Conservation (phyloP, 768 basidiomycete genomes). For the Sporobolomyces phaffii region DNA sequence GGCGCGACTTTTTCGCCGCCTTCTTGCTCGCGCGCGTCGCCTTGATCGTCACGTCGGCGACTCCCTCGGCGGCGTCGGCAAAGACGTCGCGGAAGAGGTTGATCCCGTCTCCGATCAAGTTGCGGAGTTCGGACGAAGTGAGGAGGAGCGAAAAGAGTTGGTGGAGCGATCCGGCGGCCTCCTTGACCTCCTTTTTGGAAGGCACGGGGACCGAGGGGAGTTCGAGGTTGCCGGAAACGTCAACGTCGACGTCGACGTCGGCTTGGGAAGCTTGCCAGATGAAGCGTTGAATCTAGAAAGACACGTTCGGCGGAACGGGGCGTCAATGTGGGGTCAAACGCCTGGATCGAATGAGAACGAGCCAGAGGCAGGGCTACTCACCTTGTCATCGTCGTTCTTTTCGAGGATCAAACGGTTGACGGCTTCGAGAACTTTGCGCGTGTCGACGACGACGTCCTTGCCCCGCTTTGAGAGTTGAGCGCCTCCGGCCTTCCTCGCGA, state of each 20-base stretch:
- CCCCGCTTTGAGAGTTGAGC: constrained; percentile 43
- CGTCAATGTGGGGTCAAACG: background rate
- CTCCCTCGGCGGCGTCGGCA: constrained; percentile 47
- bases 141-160: constrained; percentile 46
- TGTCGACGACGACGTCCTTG: constrained; percentile 44
- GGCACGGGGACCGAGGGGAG: constrained; percentile 44
- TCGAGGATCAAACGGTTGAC: constrained; percentile 45
- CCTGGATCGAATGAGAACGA: background rate
- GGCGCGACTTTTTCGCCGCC: constrained; percentile 44
- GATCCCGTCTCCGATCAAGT: constrained; percentile 45
- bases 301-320: background rate
- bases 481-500: constrained; percentile 43
- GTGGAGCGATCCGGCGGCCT: constrained; percentile 42
- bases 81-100: constrained; percentile 47
- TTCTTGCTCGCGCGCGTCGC: constrained; percentile 37
- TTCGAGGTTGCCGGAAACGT: constrained; percentile 41
- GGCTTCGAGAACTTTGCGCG: constrained; percentile 44
- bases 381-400: constrained; percentile 45
- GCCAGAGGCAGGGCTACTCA: constrained; percentile 11
- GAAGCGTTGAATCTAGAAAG: constrained; percentile 45
- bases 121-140: constrained; percentile 47
- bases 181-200: constrained; percentile 39
- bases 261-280: constrained; percentile 42
- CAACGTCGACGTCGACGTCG: constrained; percentile 45
- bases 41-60: constrained; percentile 42